These are phyloP conservation scores for Salix purpurea DNA, from an alignment of 345 rosid species.

Conservation along the genomic window DNA sequence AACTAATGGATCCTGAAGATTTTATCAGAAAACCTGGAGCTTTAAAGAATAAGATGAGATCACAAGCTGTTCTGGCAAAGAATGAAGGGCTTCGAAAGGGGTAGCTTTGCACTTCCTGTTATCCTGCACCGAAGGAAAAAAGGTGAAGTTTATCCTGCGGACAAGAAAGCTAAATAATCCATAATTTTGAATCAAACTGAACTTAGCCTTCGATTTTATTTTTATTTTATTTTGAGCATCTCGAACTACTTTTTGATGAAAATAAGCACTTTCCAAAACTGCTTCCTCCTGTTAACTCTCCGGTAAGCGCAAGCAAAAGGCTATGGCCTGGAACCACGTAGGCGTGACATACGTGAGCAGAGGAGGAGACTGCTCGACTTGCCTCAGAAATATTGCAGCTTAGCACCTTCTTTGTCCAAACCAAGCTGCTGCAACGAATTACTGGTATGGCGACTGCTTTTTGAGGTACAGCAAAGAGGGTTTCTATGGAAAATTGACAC, in stretches of 20 bases:
- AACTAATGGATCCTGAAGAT: conserved; percentile 44
- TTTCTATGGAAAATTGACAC: conserved; percentile 37
- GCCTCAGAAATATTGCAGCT: conserved; percentile 54
- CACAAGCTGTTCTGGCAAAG: conserved; percentile 44
- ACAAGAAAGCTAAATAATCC: no score
- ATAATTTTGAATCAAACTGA: no score
- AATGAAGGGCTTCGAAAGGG: conserved; percentile 34
- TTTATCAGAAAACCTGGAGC: conserved; percentile 49
- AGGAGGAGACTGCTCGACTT: conserved; percentile 41
- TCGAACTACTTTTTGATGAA: no score
- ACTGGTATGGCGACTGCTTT: conserved; percentile 65
- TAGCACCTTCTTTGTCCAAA: conserved; percentile 41
- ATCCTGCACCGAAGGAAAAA: no score
- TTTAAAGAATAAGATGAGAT: conserved; percentile 41
- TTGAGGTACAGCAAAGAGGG: conserved; percentile 36
- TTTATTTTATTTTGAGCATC: no score
- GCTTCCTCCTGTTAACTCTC: no score
- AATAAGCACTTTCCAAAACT: no score
- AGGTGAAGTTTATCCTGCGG: no score
- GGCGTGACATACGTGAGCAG: conserved; percentile 52
- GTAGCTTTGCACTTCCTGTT: no score
- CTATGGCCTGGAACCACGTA: conserved; percentile 75
- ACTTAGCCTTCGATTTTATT: no score
- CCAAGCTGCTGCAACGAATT: conserved; percentile 56
- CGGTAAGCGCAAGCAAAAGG: no score